Percentiles rank a stretch among this genome's conserved stretches.
phyloP scores from a whole-genome alignment of 768 basidiomycete genomes.

The Tylopilus felleus region DNA sequence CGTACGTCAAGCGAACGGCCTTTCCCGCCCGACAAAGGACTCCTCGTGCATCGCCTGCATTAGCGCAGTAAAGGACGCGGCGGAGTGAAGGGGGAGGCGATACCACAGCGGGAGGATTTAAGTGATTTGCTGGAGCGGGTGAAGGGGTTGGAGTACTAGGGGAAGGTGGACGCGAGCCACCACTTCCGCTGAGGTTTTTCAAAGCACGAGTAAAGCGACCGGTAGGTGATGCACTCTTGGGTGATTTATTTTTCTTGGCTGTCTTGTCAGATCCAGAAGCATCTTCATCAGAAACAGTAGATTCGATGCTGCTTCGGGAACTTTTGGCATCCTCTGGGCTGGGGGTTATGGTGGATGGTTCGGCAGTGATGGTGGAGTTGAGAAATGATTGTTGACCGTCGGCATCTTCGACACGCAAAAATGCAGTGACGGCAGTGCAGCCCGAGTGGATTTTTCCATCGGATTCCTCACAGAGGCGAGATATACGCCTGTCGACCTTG shows the following conservation, averaged over 20 bases:
- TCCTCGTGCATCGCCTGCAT: slow-evolving; percentile 94
- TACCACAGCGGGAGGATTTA: slow-evolving; percentile 29
- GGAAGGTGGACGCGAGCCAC: slow-evolving; percentile 19
- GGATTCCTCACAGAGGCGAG: slow-evolving; percentile 79
- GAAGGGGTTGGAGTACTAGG: slow-evolving; percentile 5
- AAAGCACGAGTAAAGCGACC: slow-evolving; percentile 56
- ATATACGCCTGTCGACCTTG: slow-evolving; percentile 80
- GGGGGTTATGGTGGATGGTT: slow-evolving; percentile 32
- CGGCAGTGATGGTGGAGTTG: slow-evolving; percentile 25
- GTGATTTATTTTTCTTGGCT: slow-evolving; percentile 41
- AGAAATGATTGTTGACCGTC: slow-evolving; percentile 72
- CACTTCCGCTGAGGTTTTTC: slow-evolving; percentile 44
- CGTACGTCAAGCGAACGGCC: slow-evolving; percentile 92
- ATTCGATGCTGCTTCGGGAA: slow-evolving; percentile 37
- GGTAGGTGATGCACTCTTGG: slow-evolving; percentile 37
- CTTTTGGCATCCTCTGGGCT: slow-evolving; percentile 30
- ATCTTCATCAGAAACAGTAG: slow-evolving; percentile 38
- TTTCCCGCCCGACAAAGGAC: slow-evolving; percentile 89
- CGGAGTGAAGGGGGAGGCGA: slow-evolving; percentile 49
- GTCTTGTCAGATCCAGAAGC: slow-evolving; percentile 32
- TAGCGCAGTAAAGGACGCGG: slow-evolving; percentile 90
- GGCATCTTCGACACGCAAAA: slow-evolving; percentile 86
- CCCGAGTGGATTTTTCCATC: slow-evolving; percentile 94
- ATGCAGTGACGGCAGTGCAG: slow-evolving; percentile 95
- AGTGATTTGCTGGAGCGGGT: slow-evolving; percentile 30